Base-by-base conservation (phyloP, 192 early-diverging fungal genomes). In the Thamnidium elegans region DNA sequence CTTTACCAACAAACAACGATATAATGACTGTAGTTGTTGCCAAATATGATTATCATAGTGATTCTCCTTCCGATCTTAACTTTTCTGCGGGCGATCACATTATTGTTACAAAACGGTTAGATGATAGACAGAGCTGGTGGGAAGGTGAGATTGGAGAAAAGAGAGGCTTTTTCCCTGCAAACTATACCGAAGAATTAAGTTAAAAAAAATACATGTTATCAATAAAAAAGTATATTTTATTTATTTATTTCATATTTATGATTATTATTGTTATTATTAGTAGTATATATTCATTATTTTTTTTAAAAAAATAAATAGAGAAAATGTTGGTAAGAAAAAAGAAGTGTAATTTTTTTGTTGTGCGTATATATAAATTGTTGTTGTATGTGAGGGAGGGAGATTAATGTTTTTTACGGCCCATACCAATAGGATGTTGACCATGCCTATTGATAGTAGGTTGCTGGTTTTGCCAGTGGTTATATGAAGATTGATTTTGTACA, bases 71-170 rank as follows among this genome's bases (percentile, higher is more conserved):
- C 13, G 76, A 78, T 39, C 47, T 78, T 20, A 39, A 58, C n/a
- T 78, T 78, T 63, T 32, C 23, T 26, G 62, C 59, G 21, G 77
- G 75, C 50, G 77, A 78, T 55, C 50, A 32, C 21, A 78, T 78
- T 45, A 73, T 61, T 19, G 67, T 78, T 4, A 42, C 69, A 19
- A 55, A 74, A 17, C 21, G 62, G 13, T 76, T 65, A 7, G 63
- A 54, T 32, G 50, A 67, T 39, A 21, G 54, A 1, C 31, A 78
- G 48, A 62, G 64, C 21, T 78, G 76, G 76, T 78, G 77, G 77
- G 65, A 75, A 34, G 77, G 77, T 3, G 44, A 63, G 19, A 42
- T 70, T 43, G 62, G 70, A 66, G 17, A 23, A 3, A 42, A 36
- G 19, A 54, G 7, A 19, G 67, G 67, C 4, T 21, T 47, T 17